A percentile compares a stretch with the other conserved stretches of the same genome.
Conservation (phyloP, 1,139 yeast genomes). For the Sugiyamaella xylanicola region DNA sequence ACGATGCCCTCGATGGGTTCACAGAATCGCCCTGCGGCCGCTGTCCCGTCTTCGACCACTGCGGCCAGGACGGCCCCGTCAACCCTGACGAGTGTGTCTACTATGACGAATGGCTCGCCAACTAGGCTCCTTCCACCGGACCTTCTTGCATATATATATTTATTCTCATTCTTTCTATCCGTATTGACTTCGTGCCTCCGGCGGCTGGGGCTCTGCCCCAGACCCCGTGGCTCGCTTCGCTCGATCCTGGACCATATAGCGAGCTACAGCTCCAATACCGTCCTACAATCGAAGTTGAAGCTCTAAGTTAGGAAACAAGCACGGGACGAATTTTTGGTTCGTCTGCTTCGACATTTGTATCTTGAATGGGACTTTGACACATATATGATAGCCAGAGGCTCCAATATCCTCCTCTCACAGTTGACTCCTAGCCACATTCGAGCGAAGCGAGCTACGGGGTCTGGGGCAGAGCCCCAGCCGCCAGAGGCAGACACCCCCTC, state of each 20-base stretch:
- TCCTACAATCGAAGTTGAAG: too few species aligned
- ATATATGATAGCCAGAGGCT: too few species aligned
- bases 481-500: neutral
- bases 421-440: too few species aligned
- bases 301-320: too few species aligned
- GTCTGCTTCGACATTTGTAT: too few species aligned
- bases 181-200: constrained; percentile 4
- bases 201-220: constrained; percentile 17
- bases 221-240: constrained; percentile 8
- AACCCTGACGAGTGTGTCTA: constrained; percentile 42
- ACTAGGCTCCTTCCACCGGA: constrained; percentile 3
- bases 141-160: constrained; percentile 8
- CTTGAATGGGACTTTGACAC: too few species aligned
- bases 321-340: too few species aligned
- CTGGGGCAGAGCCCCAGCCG: constrained; percentile 1
- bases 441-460: neutral
- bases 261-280: too few species aligned
- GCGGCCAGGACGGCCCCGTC: constrained; percentile 41
- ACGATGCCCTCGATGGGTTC: constrained; percentile 34
- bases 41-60: constrained; percentile 40
- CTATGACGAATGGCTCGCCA: constrained; percentile 42
- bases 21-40: constrained; percentile 44
- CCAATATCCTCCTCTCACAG: too few species aligned
- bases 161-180: constrained; percentile 6
- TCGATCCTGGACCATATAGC: too few species aligned